These are phyloP conservation scores for Eragrostis tef DNA, from an alignment of 202 grass and related monocot genomes.

Conservation along the genomic window DNA sequence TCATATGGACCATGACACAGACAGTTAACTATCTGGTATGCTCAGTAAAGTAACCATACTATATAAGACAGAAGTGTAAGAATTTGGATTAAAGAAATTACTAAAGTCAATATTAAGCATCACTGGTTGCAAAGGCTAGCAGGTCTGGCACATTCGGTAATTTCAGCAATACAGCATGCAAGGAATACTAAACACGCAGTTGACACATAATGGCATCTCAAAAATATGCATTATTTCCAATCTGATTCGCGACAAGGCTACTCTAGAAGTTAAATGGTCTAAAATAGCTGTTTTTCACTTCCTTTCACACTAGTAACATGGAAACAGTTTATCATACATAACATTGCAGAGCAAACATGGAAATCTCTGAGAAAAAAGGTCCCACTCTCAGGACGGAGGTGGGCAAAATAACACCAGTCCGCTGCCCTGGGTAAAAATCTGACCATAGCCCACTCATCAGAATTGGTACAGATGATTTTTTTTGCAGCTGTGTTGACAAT, in stretches of 20 bases:
- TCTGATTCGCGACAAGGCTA: not conserved
- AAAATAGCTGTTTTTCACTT: not conserved
- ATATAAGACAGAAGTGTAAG: not conserved
- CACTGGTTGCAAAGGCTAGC: not conserved
- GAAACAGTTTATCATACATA: slow-evolving; percentile 3
- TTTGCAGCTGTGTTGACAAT: not conserved
- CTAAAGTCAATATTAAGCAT: slow-evolving; percentile 7
- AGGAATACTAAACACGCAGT: not conserved
- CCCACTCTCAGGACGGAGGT: not conserved
- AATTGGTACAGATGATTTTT: not conserved
- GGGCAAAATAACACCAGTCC: not conserved
- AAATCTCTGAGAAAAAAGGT: not conserved
- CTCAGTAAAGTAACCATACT: not conserved
- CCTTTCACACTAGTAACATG: not conserved
- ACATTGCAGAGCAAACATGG: slow-evolving; percentile 22
- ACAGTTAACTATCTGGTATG: slow-evolving; percentile 9
- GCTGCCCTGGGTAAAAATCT: not conserved
- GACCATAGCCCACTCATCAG: not conserved
- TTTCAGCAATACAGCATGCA: slow-evolving; percentile 8
- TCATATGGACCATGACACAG: slow-evolving; percentile 17
- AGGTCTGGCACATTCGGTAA: slow-evolving; percentile 10
- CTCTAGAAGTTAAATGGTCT: not conserved
- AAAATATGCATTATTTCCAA: slow-evolving; percentile 22
- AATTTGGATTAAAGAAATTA: not conserved
- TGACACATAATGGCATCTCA: slow-evolving; percentile 3